Conservation (phyloP, 2,329 filamentous ascomycete genomes). For the Venturia effusa region DNA sequence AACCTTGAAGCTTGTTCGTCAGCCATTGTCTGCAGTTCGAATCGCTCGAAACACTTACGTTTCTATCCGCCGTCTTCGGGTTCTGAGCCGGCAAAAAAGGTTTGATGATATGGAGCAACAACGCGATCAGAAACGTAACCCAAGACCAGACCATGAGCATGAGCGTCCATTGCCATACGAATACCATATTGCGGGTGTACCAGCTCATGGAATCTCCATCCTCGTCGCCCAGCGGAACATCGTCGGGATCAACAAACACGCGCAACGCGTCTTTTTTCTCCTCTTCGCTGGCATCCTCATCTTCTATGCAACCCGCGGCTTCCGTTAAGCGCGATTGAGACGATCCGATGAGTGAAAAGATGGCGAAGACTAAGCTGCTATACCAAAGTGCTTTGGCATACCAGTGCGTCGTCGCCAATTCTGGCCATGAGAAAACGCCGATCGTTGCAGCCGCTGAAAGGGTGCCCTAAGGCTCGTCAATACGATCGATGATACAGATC, state of each 20-base stretch:
- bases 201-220: not conserved
- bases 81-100: not conserved
- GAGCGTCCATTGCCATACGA: not conserved
- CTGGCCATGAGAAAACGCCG: not conserved
- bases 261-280: not conserved
- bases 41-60: not conserved
- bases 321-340: not conserved
- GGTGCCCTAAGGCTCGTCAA: not conserved
- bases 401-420: not conserved
- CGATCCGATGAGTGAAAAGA: not conserved
- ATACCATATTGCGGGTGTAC: not conserved
- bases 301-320: not conserved
- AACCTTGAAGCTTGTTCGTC: not conserved
- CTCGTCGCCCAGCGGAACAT: not conserved
- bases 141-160: constrained; percentile 6
- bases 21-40: not conserved
- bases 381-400: not conserved
- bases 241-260: not conserved
- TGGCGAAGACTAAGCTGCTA: not conserved
- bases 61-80: not conserved
- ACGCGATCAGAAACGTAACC: not conserved
- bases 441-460: not conserved
- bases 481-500: not conserved
- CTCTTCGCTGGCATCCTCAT: not conserved
- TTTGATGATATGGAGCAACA: not conserved